Base-by-base conservation (phyloP, 164 flowering plant genomes). In the Magnolia officinalis region DNA sequence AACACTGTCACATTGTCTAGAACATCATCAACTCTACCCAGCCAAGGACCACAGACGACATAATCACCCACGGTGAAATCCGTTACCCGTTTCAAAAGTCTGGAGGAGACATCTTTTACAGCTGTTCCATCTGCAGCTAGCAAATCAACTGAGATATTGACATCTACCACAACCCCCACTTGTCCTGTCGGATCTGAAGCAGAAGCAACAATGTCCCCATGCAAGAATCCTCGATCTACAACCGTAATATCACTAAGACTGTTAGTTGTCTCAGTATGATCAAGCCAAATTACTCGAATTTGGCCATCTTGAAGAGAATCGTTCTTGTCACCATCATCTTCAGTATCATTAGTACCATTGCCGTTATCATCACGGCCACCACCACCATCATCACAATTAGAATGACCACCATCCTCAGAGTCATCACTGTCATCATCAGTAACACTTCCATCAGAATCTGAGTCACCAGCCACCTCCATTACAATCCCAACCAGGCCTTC, bases 1-100 rank as follows among this genome's bases (percentile, higher is more conserved):
- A 85, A 69, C 69, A 96, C 95, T 49, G 95, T 92, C 50, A 96
- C 98, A 85, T 93, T 90, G 80, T 93, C 99, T 64, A 91, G 76
- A 72, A 96, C 91, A 80, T 91, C 98, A 83, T 94, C 98, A 77
- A 96, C 78, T 82, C 98, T 93, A 72, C 99, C 99, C 45, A 96
- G 80, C 99, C 99, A 96, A 31, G 94, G 89, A 72, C 98, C 99
- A 84, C 82, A 87, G 21, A 93, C 91, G 26, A 96, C 94, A 85
- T 94, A 90, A 81, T 96, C 98, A 72, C 98, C 98, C 14, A 89
- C 86, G 8, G 89, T 76, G 75, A 96, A 90, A 65, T 92, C 97
- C 75, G 94, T 86, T 11, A 94, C 90, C 67, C 98, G 99, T 76
- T 80, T 83, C 82, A 96, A 78, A 67, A 89, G 85, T 84, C 79